Evolutionary conservation across 192 early-diverging fungal species (phyloP), one percentile per base, ranked within the genome.

Genomic region (Coemansia sp.): DNA sequence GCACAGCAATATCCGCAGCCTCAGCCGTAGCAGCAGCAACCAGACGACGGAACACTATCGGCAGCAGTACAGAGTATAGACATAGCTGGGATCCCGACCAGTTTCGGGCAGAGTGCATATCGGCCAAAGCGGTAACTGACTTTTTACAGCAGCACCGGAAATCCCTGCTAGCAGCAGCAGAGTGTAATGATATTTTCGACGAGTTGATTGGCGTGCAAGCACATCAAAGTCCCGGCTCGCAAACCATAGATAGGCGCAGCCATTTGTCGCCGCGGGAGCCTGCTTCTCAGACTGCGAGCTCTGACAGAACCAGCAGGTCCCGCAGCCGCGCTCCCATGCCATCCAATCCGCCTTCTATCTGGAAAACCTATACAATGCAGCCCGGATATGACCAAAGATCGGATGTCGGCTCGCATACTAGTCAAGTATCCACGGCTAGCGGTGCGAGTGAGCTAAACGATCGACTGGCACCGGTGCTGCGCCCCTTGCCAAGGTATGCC

Each of bases 111-210:
- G 61, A 40, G 14, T 52, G 20, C 40, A 15, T 50, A 14, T 64
- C 71, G 4, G 51, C 62, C 23, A 56, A 53, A n/a, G 68, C 61
- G 0, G 51, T 71, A n/a, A 51, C 61, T n/a, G 69, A 45, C 15
- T 60, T 78, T 48, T 15, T 78, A 46, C 52, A 56, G 18, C 60
- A 67, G 12, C 75, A 78, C 31, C 63, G 71, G 18, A 75, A 65
- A 47, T 80, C 78, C 14, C n/a, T 80, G 38, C 62, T 80, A 37
- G 60, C 69, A 3, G 68, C 71, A 15, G 67, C 69, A 14, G 78
- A 80, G 38, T 80, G 64, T 31, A 58, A 44, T 21, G 71, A 75
- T 12, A 67, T 76, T 14, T 31, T 68, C 18, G 58, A 48, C 14
- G 64, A 75, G 6, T 5, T 42, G 3, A 0, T 17, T 16, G 28